Base-by-base conservation (phyloP, 352 stramenopile species). In the Phytophthora litchii region DNA sequence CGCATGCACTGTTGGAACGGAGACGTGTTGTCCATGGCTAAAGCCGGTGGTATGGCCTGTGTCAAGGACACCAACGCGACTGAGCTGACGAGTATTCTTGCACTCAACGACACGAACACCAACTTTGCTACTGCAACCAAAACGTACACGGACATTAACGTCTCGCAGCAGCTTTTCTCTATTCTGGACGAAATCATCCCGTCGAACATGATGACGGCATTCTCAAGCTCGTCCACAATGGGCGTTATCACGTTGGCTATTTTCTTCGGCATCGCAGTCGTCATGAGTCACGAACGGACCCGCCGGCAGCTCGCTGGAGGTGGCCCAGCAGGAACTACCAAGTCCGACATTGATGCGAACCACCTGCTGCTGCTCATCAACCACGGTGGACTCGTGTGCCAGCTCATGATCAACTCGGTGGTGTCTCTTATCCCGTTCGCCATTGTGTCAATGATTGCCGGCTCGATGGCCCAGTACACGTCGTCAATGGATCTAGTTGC, bases 201-300 rank as follows among this genome's bases (percentile, higher is more conserved):
- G 27, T 69, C 73, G 17, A 93, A 93, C 60, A 77, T 91, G 47
- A 60, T 91, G 34, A 63, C 67, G 25, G 67, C 78, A 0, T 86
- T 93, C 25, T 74, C 75, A 0, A 69, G 63, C 12, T 67, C 66
- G 8, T 73, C 78, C 12, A 85, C 83, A 9, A 74, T 91, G 47
- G 84, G 81, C 25, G 70, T 91, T 17, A 91, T 91, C 52, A 79
- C 72, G 3, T 82, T 93, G 13, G 80, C 81, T 13, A 73, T 93
- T 21, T 72, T 71, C 45, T 88, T 93, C 36, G 84, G 78, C 20
- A 69, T 88, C n/a, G 80, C 81, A 8, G 64, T 79, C 9, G 58
- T 75, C 53, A 76, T 81, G 52, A 87, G 75, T 43, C 73, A 80
- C 13, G 77, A 89, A 54, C 62, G 62, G 17, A 70, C 55, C 14